phyloP scores from a whole-genome alignment of 768 basidiomycete genomes.

The Nevesoporus exiguus region DNA sequence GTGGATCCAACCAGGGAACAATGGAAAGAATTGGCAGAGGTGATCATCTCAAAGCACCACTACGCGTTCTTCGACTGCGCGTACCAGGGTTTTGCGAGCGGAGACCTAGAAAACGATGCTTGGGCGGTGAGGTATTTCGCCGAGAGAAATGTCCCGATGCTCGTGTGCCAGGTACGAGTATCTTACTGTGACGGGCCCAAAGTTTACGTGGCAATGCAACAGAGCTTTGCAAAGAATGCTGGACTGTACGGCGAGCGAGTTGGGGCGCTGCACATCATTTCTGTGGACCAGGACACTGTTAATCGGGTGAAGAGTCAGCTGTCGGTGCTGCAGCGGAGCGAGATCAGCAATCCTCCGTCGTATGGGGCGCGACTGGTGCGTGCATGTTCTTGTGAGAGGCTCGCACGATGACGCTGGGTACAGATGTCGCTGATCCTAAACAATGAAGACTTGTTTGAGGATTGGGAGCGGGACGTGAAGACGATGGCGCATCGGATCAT shows the following conservation, averaged over 20 bases:
- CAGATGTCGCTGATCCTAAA: conserved; percentile 84
- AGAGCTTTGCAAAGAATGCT: conserved; percentile 98
- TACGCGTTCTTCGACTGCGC: conserved; percentile 95
- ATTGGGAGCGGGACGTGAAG: conserved; percentile 88
- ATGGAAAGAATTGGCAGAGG: conserved; percentile 74
- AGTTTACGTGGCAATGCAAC: conserved; percentile 17
- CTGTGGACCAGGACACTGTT: conserved; percentile 60
- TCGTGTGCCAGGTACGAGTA: conserved; percentile 75
- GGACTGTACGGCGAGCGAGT: conserved; percentile 94
- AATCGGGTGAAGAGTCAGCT: conserved; percentile 80
- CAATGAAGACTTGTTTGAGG: conserved; percentile 64
- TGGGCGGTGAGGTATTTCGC: conserved; percentile 90
- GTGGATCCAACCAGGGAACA: conserved; percentile 89
- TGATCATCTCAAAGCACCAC: conserved; percentile 70
- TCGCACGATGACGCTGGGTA: neutral
- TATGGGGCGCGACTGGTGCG: conserved; percentile 86
- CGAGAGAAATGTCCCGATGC: conserved; percentile 64
- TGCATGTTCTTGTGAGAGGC: conserved; percentile 1
- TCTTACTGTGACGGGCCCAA: neutral
- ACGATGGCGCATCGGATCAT: conserved; percentile 82
- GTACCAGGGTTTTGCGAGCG: conserved; percentile 96
- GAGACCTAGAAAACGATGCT: conserved; percentile 87
- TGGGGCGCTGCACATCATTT: conserved; percentile 87
- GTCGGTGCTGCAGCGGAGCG: conserved; percentile 86
- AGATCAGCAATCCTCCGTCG: conserved; percentile 93